A percentile compares a stretch with the other conserved stretches of the same genome.
Evolutionary conservation across 1,139 yeast genomes (phyloP).

Genomic region (Scheffersomyces illinoinensis): DNA sequence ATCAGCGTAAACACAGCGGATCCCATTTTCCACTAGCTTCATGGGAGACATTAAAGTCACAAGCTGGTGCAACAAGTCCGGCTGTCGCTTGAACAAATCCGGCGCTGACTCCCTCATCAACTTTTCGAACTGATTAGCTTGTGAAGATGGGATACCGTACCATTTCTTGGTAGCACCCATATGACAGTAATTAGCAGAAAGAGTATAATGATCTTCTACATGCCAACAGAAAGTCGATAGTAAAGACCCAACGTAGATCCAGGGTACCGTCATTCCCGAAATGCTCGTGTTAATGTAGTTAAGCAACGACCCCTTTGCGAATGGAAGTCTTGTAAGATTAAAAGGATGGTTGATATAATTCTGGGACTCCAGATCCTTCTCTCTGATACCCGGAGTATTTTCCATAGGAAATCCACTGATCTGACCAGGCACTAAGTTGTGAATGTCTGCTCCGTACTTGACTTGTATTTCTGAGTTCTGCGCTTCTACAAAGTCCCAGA

Average conservation of each 20-base stretch:
- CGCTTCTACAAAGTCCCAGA: slow-evolving; percentile 60
- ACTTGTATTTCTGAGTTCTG: slow-evolving; percentile 53
- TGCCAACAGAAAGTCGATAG: slow-evolving; percentile 86
- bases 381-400: slow-evolving; percentile 27
- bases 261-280: slow-evolving; percentile 82
- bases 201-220: slow-evolving; percentile 77
- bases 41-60: slow-evolving; percentile 78
- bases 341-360: slow-evolving; percentile 58
- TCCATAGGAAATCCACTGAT: slow-evolving; percentile 67
- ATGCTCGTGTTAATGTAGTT: slow-evolving; percentile 61
- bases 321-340: slow-evolving; percentile 68
- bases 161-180: slow-evolving; percentile 74
- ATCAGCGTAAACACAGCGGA: slow-evolving; percentile 68
- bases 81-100: slow-evolving; percentile 81
- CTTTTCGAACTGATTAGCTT: slow-evolving; percentile 55
- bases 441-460: slow-evolving; percentile 79
- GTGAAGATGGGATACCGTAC: slow-evolving; percentile 70
- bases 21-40: slow-evolving; percentile 50
- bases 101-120: slow-evolving; percentile 66
- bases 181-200: slow-evolving; percentile 78
- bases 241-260: slow-evolving; percentile 76
- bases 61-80: slow-evolving; percentile 84
- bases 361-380: slow-evolving; percentile 19
- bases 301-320: slow-evolving; percentile 62
- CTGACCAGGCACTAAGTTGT: slow-evolving; percentile 58